phyloP scores from a whole-genome alignment of 2,329 filamentous ascomycete genomes.

The Cercospora sesami region DNA sequence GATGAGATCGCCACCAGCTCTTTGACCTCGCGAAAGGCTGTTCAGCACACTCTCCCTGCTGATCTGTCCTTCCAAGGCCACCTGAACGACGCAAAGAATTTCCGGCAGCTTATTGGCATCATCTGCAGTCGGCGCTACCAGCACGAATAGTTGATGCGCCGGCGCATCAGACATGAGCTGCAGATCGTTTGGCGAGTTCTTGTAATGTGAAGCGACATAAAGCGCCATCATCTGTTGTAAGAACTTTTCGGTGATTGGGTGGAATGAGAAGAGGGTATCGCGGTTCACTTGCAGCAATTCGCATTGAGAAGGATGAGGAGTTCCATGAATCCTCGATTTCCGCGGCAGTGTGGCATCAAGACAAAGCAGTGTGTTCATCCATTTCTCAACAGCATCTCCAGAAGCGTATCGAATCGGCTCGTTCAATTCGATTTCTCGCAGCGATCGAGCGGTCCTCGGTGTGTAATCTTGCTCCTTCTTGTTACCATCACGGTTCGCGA shows the following conservation, averaged over 20 bases:
- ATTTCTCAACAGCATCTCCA: constrained; percentile 89
- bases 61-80: constrained; percentile 91
- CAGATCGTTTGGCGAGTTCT: constrained; percentile 97
- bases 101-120: constrained; percentile 79
- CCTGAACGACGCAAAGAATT: constrained; percentile 90
- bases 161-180: constrained; percentile 98
- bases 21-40: constrained; percentile 81
- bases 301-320: constrained; percentile 86
- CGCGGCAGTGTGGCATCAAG: constrained; percentile 87
- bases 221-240: constrained; percentile 97
- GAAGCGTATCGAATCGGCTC: constrained; percentile 94
- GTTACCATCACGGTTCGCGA: constrained; percentile 78
- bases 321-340: constrained; percentile 73
- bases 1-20: constrained; percentile 89
- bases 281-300: constrained; percentile 92
- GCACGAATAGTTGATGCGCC: constrained; percentile 91
- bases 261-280: constrained; percentile 96
- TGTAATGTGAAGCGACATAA: constrained; percentile 96
- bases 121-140: constrained; percentile 81
- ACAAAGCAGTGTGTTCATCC: constrained; percentile 92
- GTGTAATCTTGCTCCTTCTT: constrained; percentile 63
- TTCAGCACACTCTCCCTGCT: constrained; percentile 90
- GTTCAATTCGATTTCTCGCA: constrained; percentile 87
- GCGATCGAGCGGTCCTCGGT: constrained; percentile 67
- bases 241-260: constrained; percentile 95